Percentiles rank a stretch among this genome's conserved stretches.
phyloP scores from a whole-genome alignment of 352 stramenopile species.

The Thalassiosira exigua region DNA sequence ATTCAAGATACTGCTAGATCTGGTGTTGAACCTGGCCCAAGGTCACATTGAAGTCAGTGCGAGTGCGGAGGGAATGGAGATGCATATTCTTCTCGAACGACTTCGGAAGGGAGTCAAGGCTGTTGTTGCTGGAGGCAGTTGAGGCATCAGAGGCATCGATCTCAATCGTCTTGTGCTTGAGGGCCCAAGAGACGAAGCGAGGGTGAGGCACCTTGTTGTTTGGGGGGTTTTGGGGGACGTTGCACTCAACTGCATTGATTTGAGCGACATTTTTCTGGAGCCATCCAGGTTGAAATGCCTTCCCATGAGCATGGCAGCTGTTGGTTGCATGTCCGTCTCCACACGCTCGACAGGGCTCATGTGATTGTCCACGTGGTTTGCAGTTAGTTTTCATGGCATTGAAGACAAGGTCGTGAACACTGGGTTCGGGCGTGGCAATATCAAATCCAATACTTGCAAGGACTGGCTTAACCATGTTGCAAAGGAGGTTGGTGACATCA shows the following conservation, averaged over 20 bases:
- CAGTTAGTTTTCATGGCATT: neutral
- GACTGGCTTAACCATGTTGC: too few relatives aligned
- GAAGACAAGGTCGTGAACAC: neutral
- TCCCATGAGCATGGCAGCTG: neutral
- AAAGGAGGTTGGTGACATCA: too few relatives aligned
- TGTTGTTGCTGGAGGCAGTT: too few relatives aligned
- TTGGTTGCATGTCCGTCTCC: neutral
- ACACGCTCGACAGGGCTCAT: neutral
- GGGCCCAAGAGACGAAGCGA: neutral
- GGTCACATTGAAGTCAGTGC: too few relatives aligned
- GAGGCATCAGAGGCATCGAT: neutral
- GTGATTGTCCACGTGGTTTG: neutral
- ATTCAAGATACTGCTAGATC: neutral
- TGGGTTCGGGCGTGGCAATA: neutral
- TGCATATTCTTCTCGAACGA: too few relatives aligned
- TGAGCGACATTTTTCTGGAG: neutral
- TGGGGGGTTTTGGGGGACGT: neutral
- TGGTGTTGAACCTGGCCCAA: too few relatives aligned
- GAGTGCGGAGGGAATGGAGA: too few relatives aligned
- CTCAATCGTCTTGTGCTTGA: neutral
- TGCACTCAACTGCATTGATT: neutral
- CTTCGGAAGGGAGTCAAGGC: too few relatives aligned
- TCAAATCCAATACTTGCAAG: neutral
- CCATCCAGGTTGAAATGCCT: neutral
- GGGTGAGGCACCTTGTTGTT: neutral